Conservation (phyloP, 768 basidiomycete species). For the Pleurotus eryngii region DNA sequence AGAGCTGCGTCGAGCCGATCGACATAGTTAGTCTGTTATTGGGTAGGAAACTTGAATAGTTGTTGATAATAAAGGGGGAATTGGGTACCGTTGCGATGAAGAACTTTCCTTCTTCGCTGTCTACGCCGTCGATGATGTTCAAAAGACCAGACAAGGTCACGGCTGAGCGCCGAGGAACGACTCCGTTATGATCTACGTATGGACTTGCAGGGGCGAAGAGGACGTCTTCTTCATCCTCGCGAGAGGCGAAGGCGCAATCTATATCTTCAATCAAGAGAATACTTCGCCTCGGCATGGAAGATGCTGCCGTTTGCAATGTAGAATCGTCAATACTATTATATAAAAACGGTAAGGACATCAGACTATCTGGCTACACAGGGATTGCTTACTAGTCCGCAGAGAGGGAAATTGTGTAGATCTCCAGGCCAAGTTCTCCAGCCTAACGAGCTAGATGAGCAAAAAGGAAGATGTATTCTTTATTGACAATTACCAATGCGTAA, state of each 20-base stretch:
- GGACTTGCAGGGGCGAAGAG: background rate
- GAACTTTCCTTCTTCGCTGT: constrained; percentile 59
- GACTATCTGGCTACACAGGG: too few species aligned
- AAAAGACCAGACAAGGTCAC: constrained; percentile 55
- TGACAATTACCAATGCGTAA: constrained; percentile 40
- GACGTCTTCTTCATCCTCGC: constrained; percentile 35
- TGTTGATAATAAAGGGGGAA: constrained; percentile 76
- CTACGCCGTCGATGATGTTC: constrained; percentile 59
- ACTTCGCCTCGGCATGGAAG: constrained; percentile 42
- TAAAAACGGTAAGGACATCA: too few species aligned
- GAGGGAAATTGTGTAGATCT: constrained; percentile 68
- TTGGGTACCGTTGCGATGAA: constrained; percentile 82
- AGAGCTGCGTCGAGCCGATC: constrained; percentile 54
- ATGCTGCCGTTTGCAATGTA: constrained; percentile 41
- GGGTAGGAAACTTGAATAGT: background rate
- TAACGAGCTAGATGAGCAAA: constrained; percentile 4
- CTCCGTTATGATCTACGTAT: background rate
- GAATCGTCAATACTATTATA: constrained; percentile 43
- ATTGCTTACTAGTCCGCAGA: constrained; percentile 41
- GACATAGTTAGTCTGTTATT: constrained; percentile 46
- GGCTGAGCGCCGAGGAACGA: constrained; percentile 15
- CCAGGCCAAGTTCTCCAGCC: constrained; percentile 70
- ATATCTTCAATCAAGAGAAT: background rate
- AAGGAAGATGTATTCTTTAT: background rate
- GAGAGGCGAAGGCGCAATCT: constrained; percentile 46